Evolutionary conservation across 2,329 filamentous ascomycete genomes (phyloP), one percentile per base, ranked within the genome.

Genomic region (Annulohypoxylon truncatum): DNA sequence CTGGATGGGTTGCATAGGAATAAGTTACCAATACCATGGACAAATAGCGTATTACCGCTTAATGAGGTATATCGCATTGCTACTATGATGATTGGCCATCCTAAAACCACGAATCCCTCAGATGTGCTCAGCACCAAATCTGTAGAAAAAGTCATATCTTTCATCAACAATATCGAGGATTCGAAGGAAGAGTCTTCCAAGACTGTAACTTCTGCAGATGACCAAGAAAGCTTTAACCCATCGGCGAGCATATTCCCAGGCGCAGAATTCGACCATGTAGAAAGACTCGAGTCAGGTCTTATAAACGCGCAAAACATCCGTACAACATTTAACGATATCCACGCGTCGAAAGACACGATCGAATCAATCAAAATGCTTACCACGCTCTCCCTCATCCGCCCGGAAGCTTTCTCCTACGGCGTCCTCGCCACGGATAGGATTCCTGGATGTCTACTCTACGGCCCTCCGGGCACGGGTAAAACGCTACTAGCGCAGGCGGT

Each of bases 401-500:
- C 96, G 0, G 94, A 98, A 67, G 95, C 94, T n/a, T 99, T 98
- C 79, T 90, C 90, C 9, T 99, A 99, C 72, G 96, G 96, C 79
- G 93, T 99, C 3, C 86, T 99, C 10, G 92, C 94, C 1, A 93
- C 90, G 0, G 94, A 98, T 76, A 92, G 93, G 72, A 96, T 99
- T 51, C 92, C 94, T 0, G 96, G 96, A 12, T 89, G 96, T 50
- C 86, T 97, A 0, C 83, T 97, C 0, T 97, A 97, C 73, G 94
- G 94, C 0, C 94, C 94, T 7, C 94, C 94, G 0, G 94, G 94
- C 26, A 94, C 89, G 2, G 90, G 90, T 63, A 92, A 92, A 77
- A 92, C 90, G 1, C 81, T 92, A 44, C 82, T 92, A 6, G 90
- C 89, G 44, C 90, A 90, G 74, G 89, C 89, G 0, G 87, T 91